These are phyloP conservation scores for Luffa aegyptiaca DNA, from an alignment of 306 rosid species.

Conservation along the genomic window DNA sequence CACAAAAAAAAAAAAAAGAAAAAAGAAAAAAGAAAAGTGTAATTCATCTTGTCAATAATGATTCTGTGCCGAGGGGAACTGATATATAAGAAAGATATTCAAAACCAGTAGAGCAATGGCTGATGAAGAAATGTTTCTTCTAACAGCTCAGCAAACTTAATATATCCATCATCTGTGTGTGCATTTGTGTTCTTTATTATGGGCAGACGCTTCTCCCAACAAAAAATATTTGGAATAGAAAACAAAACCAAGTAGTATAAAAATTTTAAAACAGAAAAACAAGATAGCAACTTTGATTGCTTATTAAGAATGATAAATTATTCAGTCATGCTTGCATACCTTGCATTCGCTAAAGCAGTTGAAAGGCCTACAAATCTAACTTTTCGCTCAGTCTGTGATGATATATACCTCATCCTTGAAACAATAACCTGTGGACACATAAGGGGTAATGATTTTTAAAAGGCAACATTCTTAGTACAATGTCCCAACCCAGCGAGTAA, in stretches of 20 bases:
- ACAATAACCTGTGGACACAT: conserved; percentile 72
- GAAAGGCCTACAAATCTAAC: conserved; percentile 91
- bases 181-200: not conserved
- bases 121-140: not conserved
- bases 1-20: not conserved
- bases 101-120: not conserved
- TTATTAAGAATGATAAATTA: not conserved
- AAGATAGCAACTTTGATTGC: not conserved
- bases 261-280: not conserved
- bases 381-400: conserved; percentile 89
- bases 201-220: not conserved
- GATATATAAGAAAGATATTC: not conserved
- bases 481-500: no score
- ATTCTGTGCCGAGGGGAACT: not conserved
- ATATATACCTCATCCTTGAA: conserved; percentile 96
- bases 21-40: not conserved
- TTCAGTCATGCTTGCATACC: conserved; percentile 34
- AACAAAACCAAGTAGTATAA: not conserved
- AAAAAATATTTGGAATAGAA: not conserved
- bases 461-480: no score
- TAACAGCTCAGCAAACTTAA: not conserved
- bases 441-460: not conserved
- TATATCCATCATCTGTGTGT: not conserved
- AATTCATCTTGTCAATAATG: not conserved
- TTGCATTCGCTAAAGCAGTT: conserved; percentile 94